Percentiles rank a stretch among this genome's conserved stretches.
These are phyloP conservation scores for Saccharomycopsis hybrid DNA, from an alignment of 1,139 yeast species.

Conservation along the genomic window DNA sequence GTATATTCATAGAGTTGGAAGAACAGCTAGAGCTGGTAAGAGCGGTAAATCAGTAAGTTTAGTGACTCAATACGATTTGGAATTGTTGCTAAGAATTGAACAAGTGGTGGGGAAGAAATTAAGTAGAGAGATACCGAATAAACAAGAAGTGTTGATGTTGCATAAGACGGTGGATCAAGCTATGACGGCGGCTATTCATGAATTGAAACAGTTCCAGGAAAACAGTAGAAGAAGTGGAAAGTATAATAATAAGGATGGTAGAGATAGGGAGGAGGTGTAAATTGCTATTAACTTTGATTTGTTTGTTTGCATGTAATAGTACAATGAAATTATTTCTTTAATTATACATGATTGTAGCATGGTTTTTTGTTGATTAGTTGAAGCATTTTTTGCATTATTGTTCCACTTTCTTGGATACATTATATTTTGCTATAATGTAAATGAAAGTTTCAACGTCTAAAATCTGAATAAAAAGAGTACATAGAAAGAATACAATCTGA, in stretches of 20 bases:
- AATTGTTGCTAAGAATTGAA: constrained; percentile 81
- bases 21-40: constrained; percentile 98
- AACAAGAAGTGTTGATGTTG: constrained; percentile 57
- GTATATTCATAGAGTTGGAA: constrained; percentile 93
- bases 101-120: constrained; percentile 74
- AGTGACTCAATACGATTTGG: constrained; percentile 93
- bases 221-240: constrained; percentile 31
- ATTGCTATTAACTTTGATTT: too few relatives aligned
- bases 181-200: constrained; percentile 80
- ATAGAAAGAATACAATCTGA: too few relatives aligned
- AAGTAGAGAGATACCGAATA: constrained; percentile 74
- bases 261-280: constrained; percentile 43
- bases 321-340: too few relatives aligned
- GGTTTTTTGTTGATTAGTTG: too few relatives aligned
- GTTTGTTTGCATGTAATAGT: too few relatives aligned
- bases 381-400: too few relatives aligned
- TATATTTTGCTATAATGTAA: too few relatives aligned
- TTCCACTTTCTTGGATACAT: too few relatives aligned
- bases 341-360: too few relatives aligned
- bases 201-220: constrained; percentile 70
- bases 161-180: constrained; percentile 91
- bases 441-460: too few relatives aligned
- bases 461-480: too few relatives aligned
- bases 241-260: constrained; percentile 35
- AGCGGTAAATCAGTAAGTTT: constrained; percentile 88